These are phyloP conservation scores for sorghum (Sorghum bicolor) DNA, from an alignment of 176 grass and related monocot genomes.

Conservation along the genomic window DNA sequence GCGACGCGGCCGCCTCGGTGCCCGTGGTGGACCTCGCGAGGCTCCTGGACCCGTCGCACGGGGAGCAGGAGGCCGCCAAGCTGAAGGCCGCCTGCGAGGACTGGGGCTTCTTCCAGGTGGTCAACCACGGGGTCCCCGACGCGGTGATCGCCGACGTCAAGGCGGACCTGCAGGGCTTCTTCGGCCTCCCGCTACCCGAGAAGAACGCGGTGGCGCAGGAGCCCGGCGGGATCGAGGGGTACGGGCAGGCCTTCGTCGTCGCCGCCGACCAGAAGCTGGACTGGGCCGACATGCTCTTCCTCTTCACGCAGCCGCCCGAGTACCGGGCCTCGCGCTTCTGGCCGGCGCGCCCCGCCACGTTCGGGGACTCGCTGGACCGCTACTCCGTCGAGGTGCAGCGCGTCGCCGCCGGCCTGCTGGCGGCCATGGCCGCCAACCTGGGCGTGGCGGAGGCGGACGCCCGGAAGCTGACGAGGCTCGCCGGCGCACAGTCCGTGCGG, in stretches of 20 bases:
- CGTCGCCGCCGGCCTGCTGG: slow-evolving; percentile 28
- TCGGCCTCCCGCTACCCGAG: slow-evolving; percentile 29
- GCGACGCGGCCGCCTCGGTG: not conserved
- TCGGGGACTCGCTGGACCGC: slow-evolving; percentile 29
- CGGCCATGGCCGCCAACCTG: slow-evolving; percentile 43
- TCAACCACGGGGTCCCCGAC: slow-evolving; percentile 41
- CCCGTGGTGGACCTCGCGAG: slow-evolving; percentile 23
- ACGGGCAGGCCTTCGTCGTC: slow-evolving; percentile 53
- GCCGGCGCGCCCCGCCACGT: slow-evolving; percentile 27
- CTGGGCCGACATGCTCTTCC: slow-evolving; percentile 49
- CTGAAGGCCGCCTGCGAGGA: slow-evolving; percentile 37
- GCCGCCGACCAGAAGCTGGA: slow-evolving; percentile 60
- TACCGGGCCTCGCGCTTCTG: slow-evolving; percentile 35
- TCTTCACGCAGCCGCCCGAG: slow-evolving; percentile 35
- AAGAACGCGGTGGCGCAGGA: slow-evolving; percentile 26
- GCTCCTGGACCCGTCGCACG: not conserved
- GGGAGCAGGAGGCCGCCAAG: slow-evolving; percentile 7
- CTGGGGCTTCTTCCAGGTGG: slow-evolving; percentile 49
- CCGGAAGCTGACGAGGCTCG: slow-evolving; percentile 12
- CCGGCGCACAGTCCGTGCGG: slow-evolving; percentile 15
- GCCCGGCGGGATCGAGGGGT: slow-evolving; percentile 39
- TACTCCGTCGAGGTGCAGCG: slow-evolving; percentile 33
- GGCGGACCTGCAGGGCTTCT: slow-evolving; percentile 19
- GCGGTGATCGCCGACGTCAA: slow-evolving; percentile 28
- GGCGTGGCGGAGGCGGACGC: not conserved